phyloP scores from a whole-genome alignment of 192 early-diverging fungal genomes.

The Geranomyces michiganensis region DNA sequence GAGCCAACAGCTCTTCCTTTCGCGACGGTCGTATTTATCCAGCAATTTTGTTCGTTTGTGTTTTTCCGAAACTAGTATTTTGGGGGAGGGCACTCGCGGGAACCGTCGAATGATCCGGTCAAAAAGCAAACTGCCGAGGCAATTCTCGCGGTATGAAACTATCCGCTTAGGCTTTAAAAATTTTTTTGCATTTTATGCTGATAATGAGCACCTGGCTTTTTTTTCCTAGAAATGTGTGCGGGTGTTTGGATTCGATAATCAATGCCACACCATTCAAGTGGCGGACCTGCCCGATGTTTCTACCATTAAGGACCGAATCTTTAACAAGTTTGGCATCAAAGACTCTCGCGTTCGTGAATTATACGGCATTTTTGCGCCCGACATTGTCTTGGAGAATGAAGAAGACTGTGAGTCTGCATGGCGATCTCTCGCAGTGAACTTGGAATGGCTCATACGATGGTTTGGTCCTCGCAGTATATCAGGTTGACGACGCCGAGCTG shows the following conservation, averaged over 20 bases:
- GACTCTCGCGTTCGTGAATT: conserved; percentile 25
- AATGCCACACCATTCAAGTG: conserved; percentile 79
- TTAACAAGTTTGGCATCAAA: conserved; percentile 81
- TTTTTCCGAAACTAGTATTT: neutral
- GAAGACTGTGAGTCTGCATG: conserved; percentile 19
- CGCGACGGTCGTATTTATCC: too few relatives aligned
- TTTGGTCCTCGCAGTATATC: conserved; percentile 4
- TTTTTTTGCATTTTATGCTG: too few relatives aligned
- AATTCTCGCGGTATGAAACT: conserved; percentile 26
- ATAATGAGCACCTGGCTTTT: neutral
- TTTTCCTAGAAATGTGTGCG: conserved; percentile 70
- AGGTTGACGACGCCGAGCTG: conserved; percentile 72
- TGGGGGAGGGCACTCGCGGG: neutral
- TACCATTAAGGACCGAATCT: conserved; percentile 69
- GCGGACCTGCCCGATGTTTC: conserved; percentile 68
- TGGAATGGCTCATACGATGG: neutral
- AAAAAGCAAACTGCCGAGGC: conserved; percentile 18
- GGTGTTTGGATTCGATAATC: conserved; percentile 78
- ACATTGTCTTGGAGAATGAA: conserved; percentile 14
- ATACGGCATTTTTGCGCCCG: conserved; percentile 40
- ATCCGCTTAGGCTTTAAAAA: neutral
- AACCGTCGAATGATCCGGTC: neutral
- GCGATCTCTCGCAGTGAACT: neutral
- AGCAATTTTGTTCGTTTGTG: neutral
- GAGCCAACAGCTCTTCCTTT: too few relatives aligned